Evolutionary conservation across 345 rosid genomes (phyloP), one percentile per base, ranked within the genome.

Genomic region (Psidium guajava): DNA sequence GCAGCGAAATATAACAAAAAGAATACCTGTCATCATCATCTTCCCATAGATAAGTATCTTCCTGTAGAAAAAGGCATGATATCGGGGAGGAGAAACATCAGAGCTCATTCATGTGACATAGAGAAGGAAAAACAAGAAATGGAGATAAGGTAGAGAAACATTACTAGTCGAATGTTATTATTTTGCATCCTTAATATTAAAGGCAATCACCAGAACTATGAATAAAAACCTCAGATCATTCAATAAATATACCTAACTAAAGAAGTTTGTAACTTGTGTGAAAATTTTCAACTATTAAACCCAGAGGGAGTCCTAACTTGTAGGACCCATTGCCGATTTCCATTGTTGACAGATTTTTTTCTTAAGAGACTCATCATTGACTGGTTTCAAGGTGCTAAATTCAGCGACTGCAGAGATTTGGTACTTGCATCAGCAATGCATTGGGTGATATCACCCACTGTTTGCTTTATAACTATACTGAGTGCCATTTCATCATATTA

Each of bases 31-130:
- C 98, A 64, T 97, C 99, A 25, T 94, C 96, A 75, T 97, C 98
- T 90, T 97, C 98, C 99, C 98, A 97, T 51, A 96, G 88, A 86
- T 96, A 95, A 36, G 99, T 96, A 87, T 97, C 98, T 90, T 97
- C 98, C 98, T 97, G 93, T 81, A 52, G 81, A 86, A 87, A 57
- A 81, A 85, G 27, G 20, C 12, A 54, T 40, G 56, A 27, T 20
- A 59, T 52, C 5, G 64, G 20, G 84, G 50, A 85, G 55, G 49
- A 61, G 54, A 57, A 64, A 53, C 42, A 84, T 84, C 44, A 84
- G 28, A 36, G 25, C 27, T 73, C 83, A n/a, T 27, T 32, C 83
- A 82, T 21, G 55, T 82, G 47, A n/a, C 54, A 49, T 25, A 15
- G 54, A 49, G 24, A 24, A 82, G 40, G 54, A 82, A 51, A 82